Conservation (phyloP, 1,284 basidiomycete species). For the Cryptococcus deneoformans region DNA sequence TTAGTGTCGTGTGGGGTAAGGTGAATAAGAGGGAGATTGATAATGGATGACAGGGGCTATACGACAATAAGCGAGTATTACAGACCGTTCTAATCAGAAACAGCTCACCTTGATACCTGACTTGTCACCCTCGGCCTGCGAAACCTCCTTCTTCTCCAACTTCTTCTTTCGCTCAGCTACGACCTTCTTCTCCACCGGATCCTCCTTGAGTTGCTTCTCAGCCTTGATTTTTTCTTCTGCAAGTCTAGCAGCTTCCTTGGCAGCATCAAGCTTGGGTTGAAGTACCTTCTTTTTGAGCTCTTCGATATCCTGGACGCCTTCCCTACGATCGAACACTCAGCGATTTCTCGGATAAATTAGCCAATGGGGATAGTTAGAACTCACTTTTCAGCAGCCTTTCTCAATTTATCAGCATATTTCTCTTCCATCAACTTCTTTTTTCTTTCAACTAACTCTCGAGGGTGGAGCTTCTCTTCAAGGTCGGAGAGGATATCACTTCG, state of each 20-base stretch:
- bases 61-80: not conserved
- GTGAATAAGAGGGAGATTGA: conserved; percentile 71
- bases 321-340: conserved; percentile 18
- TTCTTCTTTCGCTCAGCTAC: conserved; percentile 9
- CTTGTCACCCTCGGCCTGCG: conserved; percentile 30
- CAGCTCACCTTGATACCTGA: conserved; percentile 47
- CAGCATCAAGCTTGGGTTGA: conserved; percentile 29
- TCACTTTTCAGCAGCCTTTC: conserved; percentile 43
- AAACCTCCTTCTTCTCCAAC: conserved; percentile 8
- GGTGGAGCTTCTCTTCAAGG: conserved; percentile 36
- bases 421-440: conserved; percentile 44
- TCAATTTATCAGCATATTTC: conserved; percentile 49
- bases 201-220: conserved; percentile 1
- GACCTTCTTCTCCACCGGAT: not conserved
- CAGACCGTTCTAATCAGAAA: not conserved
- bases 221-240: not conserved
- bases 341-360: not conserved
- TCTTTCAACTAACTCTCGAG: conserved; percentile 45
- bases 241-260: conserved; percentile 18
- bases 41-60: conserved; percentile 73
- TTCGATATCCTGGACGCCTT: conserved; percentile 43
- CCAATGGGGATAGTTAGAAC: conserved; percentile 12
- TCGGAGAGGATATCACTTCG: conserved; percentile 27
- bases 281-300: conserved; percentile 46
- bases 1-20: conserved; percentile 66